Evolutionary conservation across 2,329 filamentous ascomycete genomes (phyloP), one percentile per base, ranked within the genome.

Genomic region (Calonectria fujianensis): DNA sequence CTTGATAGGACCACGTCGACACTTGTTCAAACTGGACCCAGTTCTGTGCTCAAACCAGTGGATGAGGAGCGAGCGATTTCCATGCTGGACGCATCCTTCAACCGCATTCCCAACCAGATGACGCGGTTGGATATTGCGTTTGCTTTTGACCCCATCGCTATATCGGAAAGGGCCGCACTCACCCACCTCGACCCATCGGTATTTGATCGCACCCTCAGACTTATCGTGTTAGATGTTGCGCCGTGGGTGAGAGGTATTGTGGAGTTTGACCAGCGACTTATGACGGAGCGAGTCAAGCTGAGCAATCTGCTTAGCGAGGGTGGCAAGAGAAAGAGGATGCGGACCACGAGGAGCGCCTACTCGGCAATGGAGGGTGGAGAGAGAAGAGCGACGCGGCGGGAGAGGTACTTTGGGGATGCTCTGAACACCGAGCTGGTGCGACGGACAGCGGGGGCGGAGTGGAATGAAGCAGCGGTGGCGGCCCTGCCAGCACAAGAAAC

Each of bases 201-300:
- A 0, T 95, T 98, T 77, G 95, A 98, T 80, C 91, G 94, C 54
- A 92, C 92, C 0, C 86, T 94, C 79, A 83, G 85, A 0, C 87
- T 93, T 27, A 91, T 98, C 39, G 89, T 91, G 0, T 86, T 93
- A 16, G 97, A 99, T 76, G 88, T 98, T 2, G 96, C 96, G 0
- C 97, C 97, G 0, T 98, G 95, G 83, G 91, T 98, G n/a, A 94
- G 97, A 14, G 89, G 90, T 48, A 98, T 99, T 74, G 92, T 96
- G 2, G 89, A 92, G 0, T 94, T 93, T 81, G 96, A 98, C 79
- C 87, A 92, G 27, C 89, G 88, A 1, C 89, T 97, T 1, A 93
- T 95, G 80, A 88, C 91, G 75, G 91, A 95, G 76, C 91, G 95
- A 14, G 83, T 91, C 10, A 89, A 90, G 24, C 84, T 94, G 13